Percentiles rank a stretch among this genome's conserved stretches.
phyloP scores from a whole-genome alignment of 306 rosid genomes.

The Inga laurina region DNA sequence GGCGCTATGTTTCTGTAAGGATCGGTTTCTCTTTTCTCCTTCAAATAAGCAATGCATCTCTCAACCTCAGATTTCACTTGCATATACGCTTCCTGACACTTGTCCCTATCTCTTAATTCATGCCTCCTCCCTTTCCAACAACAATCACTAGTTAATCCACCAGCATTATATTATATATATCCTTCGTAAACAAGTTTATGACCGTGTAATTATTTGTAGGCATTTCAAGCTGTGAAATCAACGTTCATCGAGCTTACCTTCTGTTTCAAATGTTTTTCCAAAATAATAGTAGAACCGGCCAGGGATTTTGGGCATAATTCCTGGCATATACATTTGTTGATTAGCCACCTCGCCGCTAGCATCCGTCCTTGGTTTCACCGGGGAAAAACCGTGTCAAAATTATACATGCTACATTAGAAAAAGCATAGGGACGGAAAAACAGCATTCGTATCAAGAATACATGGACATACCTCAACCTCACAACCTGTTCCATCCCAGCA shows the following conservation, averaged over 20 bases:
- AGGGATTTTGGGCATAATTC: conserved; percentile 77
- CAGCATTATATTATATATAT: neutral
- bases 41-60: neutral
- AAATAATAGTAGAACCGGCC: conserved; percentile 82
- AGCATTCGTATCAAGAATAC: conserved; percentile 13
- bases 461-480: conserved; percentile 58
- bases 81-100: neutral
- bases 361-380: conserved; percentile 40
- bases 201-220: neutral
- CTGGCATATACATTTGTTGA: conserved; percentile 72
- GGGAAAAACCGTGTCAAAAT: neutral
- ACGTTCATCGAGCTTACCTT: conserved; percentile 49
- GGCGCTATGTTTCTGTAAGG: neutral
- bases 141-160: neutral
- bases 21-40: neutral
- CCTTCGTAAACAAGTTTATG: neutral
- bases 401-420: neutral
- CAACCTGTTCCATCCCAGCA: conserved; percentile 42
- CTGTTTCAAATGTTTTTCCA: conserved; percentile 83
- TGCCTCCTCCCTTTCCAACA: conserved; percentile 65
- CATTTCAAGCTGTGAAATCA: neutral
- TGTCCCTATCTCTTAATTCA: conserved; percentile 61
- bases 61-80: neutral
- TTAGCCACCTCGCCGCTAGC: conserved; percentile 72
- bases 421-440: neutral